Evolutionary conservation across 176 grass and related monocot genomes (phyloP), one percentile per base, ranked within the genome.

Genomic region (Oryza officinalis): DNA sequence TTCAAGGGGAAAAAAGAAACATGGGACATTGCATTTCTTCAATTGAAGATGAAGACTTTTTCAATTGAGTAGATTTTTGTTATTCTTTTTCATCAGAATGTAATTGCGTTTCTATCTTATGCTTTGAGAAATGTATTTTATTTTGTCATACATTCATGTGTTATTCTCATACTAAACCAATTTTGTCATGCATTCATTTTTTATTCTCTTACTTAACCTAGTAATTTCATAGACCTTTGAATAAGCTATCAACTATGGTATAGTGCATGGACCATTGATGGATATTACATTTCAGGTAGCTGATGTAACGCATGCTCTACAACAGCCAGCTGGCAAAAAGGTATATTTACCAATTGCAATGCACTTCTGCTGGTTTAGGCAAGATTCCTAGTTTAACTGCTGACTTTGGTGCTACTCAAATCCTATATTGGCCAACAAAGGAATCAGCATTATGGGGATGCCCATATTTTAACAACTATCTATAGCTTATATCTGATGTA

Each of bases 321-420:
- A 98, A 85, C 95, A 98, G 74, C 95, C 95, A 79, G 95, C 95
- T 84, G 95, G 91, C 46, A 89, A 75, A 93, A 98, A 95, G 95
- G 95, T 98, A 85, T 77, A 31, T 14, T 49, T 32, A 23, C 35
- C n/a, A 74, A 27, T 37, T 41, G 27, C 2, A 17, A 59, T 30
- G n/a, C 38, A 37, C 26, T 7, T 83, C 9, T 66, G 12, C 66
- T 71, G 20, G 22, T 84, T 46, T 84, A 75, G 6, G 22, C 33
- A 27, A 79, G 27, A 9, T 83, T 1, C 31, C 40, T 63, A 49
- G 27, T 20, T 50, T 80, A 26, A 15, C 15, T 4, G 54, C 49
- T 47, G 8, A 12, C 22, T 43, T 66, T 28, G 75, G 12, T 67
- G 32, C 28, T 47, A 74, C 38, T 31, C 4, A 27, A 41, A 74